Conservation (phyloP, 306 rosid genomes). For the Coriaria nepalensis region DNA sequence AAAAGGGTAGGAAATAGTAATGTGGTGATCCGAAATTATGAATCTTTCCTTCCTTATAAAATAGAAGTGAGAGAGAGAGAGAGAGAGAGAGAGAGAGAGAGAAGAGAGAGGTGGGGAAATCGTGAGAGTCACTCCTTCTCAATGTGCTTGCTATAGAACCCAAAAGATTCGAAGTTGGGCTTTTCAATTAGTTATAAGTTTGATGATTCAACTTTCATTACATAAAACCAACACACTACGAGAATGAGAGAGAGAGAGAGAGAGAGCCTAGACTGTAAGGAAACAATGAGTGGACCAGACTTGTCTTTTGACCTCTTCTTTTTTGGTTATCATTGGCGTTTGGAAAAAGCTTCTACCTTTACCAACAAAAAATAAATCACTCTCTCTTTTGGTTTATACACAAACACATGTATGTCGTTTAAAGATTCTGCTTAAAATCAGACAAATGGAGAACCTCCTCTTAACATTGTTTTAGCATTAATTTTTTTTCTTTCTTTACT, state of each 20-base stretch:
- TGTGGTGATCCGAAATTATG: conserved; percentile 56
- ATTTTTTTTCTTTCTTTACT: too few relatives aligned
- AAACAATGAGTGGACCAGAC: conserved; percentile 14
- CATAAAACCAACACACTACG: neutral
- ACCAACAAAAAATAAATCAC: neutral
- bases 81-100: conserved; percentile 15
- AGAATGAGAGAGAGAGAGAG: too few relatives aligned
- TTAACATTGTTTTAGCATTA: too few relatives aligned
- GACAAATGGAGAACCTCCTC: too few relatives aligned
- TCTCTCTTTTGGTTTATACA: neutral
- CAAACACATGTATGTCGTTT: too few relatives aligned
- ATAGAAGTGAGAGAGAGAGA: conserved; percentile 13
- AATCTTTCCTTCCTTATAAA: conserved; percentile 1
- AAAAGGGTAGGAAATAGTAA: conserved; percentile 42
- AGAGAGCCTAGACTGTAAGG: conserved; percentile 15
- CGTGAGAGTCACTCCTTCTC: conserved; percentile 39
- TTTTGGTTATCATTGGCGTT: neutral
- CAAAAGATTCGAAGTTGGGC: conserved; percentile 26
- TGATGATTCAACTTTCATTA: conserved; percentile 7
- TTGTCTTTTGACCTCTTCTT: conserved; percentile 22
- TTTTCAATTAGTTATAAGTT: conserved; percentile 19
- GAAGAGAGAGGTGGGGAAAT: conserved; percentile 20
- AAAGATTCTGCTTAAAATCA: too few relatives aligned
- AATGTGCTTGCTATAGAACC: too few relatives aligned
- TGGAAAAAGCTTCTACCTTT: neutral